phyloP scores from a whole-genome alignment of 306 rosid species.

The Rosa lucieae region DNA sequence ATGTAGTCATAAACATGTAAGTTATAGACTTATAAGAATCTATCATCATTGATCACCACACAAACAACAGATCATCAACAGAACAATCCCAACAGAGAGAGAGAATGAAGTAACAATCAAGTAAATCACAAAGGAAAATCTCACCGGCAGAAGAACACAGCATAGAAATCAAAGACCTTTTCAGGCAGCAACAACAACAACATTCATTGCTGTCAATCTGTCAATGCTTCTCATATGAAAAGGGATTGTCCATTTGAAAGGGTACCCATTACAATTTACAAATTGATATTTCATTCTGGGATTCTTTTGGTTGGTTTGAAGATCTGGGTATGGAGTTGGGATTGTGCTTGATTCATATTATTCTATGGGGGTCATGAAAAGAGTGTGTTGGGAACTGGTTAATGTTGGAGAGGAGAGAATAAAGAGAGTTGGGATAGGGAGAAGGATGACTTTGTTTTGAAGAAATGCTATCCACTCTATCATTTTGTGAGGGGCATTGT shows the following conservation, averaged over 20 bases:
- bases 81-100: background rate
- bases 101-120: background rate
- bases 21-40: background rate
- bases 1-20: background rate
- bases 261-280: conserved; percentile 27
- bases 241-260: conserved; percentile 32
- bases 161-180: conserved; percentile 44
- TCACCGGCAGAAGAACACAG: conserved; percentile 73
- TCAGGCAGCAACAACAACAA: conserved; percentile 40
- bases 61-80: conserved; percentile 7
- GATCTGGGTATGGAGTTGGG: conserved; percentile 12
- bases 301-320: background rate
- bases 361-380: background rate
- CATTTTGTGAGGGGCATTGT: conserved; percentile 1
- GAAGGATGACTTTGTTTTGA: conserved; percentile 15
- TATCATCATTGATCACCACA: background rate
- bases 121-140: background rate
- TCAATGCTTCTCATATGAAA: conserved; percentile 64
- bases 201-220: conserved; percentile 47
- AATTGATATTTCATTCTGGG: background rate
- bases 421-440: background rate
- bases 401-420: conserved; percentile 4
- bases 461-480: conserved; percentile 9
- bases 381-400: conserved; percentile 8
- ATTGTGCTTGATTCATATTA: background rate